These are phyloP conservation scores for Rhynchospora breviuscula DNA, from an alignment of 176 grass and related monocot genomes.

Conservation along the genomic window DNA sequence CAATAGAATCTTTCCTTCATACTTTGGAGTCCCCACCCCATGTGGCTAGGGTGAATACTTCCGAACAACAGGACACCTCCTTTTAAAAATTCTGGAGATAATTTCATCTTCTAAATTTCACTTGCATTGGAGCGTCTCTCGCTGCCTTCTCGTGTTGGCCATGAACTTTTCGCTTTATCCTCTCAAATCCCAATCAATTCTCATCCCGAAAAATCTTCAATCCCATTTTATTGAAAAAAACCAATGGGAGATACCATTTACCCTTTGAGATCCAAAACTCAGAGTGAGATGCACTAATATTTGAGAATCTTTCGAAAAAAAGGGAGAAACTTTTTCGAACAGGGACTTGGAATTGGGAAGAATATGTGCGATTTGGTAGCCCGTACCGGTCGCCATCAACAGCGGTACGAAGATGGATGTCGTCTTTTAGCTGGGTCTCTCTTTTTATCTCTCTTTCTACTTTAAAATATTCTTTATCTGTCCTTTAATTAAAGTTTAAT, in stretches of 20 bases:
- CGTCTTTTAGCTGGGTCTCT: conserved; percentile 79
- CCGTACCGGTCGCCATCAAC: conserved; percentile 96
- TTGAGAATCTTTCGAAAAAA: neutral
- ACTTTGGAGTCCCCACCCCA: neutral
- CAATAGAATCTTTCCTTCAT: neutral
- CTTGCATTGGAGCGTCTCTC: neutral
- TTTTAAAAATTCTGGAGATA: neutral
- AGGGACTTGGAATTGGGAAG: neutral
- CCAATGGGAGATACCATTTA: neutral
- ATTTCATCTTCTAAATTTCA: neutral
- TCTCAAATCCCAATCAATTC: neutral
- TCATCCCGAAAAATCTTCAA: neutral
- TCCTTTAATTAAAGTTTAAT: neutral
- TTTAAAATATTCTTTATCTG: too few relatives aligned
- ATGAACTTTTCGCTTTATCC: neutral
- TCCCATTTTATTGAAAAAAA: neutral
- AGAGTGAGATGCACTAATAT: neutral
- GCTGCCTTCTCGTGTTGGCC: conserved; percentile 1
- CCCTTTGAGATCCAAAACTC: neutral
- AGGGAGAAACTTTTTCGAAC: neutral
- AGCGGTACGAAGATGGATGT: conserved; percentile 81
- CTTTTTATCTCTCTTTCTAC: neutral
- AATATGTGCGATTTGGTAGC: conserved; percentile 94
- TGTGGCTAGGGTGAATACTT: neutral
- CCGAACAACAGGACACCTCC: neutral